These are phyloP conservation scores for Dothideomycetes sp. DNA, from an alignment of 2,329 filamentous ascomycete species.

Conservation along the genomic window DNA sequence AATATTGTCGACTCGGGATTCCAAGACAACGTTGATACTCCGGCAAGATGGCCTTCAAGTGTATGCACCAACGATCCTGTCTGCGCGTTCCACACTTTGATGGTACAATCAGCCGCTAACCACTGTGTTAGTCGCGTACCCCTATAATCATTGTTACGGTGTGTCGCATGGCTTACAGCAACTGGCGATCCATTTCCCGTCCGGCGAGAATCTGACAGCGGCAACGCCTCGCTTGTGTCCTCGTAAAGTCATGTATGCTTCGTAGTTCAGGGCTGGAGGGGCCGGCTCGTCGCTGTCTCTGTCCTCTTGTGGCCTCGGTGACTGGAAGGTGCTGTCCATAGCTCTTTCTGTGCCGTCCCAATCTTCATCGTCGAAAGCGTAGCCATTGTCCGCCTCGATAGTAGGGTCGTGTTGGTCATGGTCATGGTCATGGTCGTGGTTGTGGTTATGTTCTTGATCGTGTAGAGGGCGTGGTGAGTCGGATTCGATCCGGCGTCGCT, in stretches of 20 bases:
- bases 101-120: slow-evolving; percentile 67
- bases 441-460: slow-evolving; percentile 2
- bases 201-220: slow-evolving; percentile 81
- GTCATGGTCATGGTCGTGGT: neutral
- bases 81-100: slow-evolving; percentile 80
- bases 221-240: slow-evolving; percentile 75
- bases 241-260: slow-evolving; percentile 58
- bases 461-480: slow-evolving; percentile 5
- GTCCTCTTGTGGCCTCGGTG: slow-evolving; percentile 1
- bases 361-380: slow-evolving; percentile 16
- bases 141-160: slow-evolving; percentile 9
- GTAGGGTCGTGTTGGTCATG: neutral
- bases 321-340: neutral
- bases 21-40: slow-evolving; percentile 91
- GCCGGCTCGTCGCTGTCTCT: neutral
- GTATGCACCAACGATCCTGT: slow-evolving; percentile 78
- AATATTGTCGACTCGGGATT: slow-evolving; percentile 78
- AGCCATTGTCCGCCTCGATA: slow-evolving; percentile 10
- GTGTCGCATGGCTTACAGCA: slow-evolving; percentile 45
- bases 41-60: slow-evolving; percentile 85
- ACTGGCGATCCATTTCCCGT: slow-evolving; percentile 82
- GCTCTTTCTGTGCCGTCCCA: neutral
- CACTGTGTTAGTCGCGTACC: slow-evolving; percentile 19
- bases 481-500: slow-evolving; percentile 12
- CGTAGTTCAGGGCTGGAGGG: slow-evolving; percentile 50